Evolutionary conservation across 1,284 basidiomycete species (phyloP).

Genomic region (Pulveroboletus sp.): DNA sequence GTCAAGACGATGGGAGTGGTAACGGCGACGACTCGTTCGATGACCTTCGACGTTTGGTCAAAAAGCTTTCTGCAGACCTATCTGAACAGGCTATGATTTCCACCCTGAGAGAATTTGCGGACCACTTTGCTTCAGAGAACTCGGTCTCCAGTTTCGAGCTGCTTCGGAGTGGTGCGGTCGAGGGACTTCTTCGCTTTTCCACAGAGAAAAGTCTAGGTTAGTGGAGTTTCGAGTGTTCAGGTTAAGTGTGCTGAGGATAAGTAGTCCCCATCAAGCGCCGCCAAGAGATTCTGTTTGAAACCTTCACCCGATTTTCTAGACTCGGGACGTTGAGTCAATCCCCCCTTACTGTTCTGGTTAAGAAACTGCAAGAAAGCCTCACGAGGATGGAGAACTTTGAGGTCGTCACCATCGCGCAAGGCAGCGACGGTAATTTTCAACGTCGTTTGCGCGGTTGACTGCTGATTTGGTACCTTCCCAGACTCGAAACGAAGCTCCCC

Average conservation of each 20-base stretch:
- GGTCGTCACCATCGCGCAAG: conserved; percentile 81
- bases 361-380: conserved; percentile 90
- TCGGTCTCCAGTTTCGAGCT: conserved; percentile 96
- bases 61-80: conserved; percentile 52
- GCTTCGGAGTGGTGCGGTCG: conserved; percentile 89
- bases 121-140: conserved; percentile 74
- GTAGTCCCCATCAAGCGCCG: conserved; percentile 57
- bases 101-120: conserved; percentile 69
- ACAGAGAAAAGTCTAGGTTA: conserved; percentile 51
- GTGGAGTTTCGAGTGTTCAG: conserved; percentile 9
- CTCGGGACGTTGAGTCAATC: conserved; percentile 45
- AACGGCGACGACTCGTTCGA: conserved; percentile 65
- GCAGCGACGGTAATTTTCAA: conserved; percentile 55
- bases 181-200: conserved; percentile 81
- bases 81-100: conserved; percentile 65
- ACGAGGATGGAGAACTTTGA: conserved; percentile 94
- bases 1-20: conserved; percentile 54
- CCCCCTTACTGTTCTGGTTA: conserved; percentile 81
- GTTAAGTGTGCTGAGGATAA: conserved; percentile 9
- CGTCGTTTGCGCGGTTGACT: not conserved
- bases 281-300: conserved; percentile 71
- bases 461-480: conserved; percentile 26
- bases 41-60: conserved; percentile 62
- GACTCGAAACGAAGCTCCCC: conserved; percentile 86
- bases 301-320: conserved; percentile 59